These are phyloP conservation scores for Aotearoamyces nothofagi DNA, from an alignment of 2,329 filamentous ascomycete species.

Conservation along the genomic window DNA sequence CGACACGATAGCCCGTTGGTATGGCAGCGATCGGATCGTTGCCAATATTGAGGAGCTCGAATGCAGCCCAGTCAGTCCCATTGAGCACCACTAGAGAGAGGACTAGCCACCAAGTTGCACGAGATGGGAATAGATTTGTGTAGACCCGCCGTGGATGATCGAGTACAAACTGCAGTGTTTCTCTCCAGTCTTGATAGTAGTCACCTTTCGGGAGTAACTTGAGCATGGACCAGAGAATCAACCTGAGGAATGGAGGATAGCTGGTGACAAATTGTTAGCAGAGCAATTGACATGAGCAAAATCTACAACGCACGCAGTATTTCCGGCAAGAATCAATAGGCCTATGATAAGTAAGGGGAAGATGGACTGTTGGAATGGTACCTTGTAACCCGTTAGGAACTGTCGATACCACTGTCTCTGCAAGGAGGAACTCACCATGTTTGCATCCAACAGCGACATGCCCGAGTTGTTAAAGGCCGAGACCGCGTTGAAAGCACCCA, in stretches of 20 bases:
- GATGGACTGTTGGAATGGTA: conserved; percentile 20
- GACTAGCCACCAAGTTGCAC: conserved; percentile 47
- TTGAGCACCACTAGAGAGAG: conserved; percentile 42
- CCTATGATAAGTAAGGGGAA: conserved; percentile 28
- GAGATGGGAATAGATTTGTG: conserved; percentile 44
- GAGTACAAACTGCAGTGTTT: conserved; percentile 34
- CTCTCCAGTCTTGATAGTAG: conserved; percentile 25
- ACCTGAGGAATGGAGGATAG: conserved; percentile 43
- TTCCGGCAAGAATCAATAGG: conserved; percentile 42
- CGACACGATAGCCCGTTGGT: conserved; percentile 32
- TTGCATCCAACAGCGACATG: conserved; percentile 51
- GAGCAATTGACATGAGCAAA: neutral
- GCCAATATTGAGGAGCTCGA: conserved; percentile 46
- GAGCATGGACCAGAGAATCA: conserved; percentile 36
- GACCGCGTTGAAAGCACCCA: conserved; percentile 50
- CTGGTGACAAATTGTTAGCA: neutral
- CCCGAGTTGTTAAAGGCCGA: conserved; percentile 61
- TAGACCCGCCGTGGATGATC: conserved; percentile 39
- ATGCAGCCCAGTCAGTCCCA: conserved; percentile 44
- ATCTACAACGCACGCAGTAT: conserved; percentile 27
- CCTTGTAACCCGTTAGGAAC: no score
- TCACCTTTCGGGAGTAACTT: conserved; percentile 23
- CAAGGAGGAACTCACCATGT: conserved; percentile 35
- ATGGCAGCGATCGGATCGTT: conserved; percentile 36
- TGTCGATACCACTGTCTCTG: conserved; percentile 1